These are phyloP conservation scores for Nyctanthes arbortristis DNA, from an alignment of 257 asterid species.

Conservation along the genomic window DNA sequence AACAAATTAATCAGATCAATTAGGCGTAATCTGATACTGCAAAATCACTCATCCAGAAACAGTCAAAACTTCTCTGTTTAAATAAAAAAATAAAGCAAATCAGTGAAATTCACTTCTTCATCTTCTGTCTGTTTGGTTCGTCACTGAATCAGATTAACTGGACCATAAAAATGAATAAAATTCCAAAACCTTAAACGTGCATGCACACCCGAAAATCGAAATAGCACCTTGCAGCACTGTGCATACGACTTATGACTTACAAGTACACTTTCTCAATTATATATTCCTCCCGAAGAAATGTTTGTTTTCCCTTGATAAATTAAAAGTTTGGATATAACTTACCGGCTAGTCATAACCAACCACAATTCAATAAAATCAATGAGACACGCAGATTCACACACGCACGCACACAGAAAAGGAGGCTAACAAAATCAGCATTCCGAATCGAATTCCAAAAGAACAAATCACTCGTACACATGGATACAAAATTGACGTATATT, in stretches of 20 bases:
- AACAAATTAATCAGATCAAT: not conserved
- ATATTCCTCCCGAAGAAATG: not conserved
- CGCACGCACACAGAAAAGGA: no score
- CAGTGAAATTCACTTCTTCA: not conserved
- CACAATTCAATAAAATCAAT: slow-evolving; percentile 9
- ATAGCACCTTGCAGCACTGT: not conserved
- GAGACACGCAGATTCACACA: no score
- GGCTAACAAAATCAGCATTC: slow-evolving; percentile 6
- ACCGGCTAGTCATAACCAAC: not conserved
- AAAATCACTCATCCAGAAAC: not conserved
- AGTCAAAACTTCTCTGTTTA: not conserved
- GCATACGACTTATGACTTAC: not conserved
- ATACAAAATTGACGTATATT: not conserved
- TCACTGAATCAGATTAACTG: not conserved
- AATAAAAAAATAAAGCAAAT: not conserved
- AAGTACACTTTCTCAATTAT: not conserved
- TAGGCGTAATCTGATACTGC: not conserved
- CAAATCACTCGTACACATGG: not conserved
- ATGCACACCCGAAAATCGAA: not conserved
- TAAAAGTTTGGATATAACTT: no score
- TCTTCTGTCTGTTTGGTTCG: not conserved
- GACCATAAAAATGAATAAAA: not conserved
- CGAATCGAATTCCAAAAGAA: slow-evolving; percentile 1
- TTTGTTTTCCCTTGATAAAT: not conserved
- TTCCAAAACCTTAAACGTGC: not conserved